Evolutionary conservation across 176 grass and related monocot genomes (phyloP), one percentile per base, ranked within the genome.

Genomic region (Elymus sibiricus): DNA sequence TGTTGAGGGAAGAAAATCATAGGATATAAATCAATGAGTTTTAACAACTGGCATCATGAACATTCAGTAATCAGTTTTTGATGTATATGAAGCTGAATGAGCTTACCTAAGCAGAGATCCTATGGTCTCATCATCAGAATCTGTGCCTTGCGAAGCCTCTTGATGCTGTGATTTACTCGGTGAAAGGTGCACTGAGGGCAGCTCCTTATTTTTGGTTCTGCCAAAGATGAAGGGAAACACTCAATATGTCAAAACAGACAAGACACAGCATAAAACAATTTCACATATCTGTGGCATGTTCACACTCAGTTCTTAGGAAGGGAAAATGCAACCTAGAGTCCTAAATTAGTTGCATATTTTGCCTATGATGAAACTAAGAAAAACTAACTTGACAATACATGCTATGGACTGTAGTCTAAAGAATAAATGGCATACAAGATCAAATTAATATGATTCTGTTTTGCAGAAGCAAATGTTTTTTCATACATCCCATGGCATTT

Each of bases 51-150:
- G 61, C 42, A 80, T 11, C 21, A 28, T 31, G 16, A 76, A 77
- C 38, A 74, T 73, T 51, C 65, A 51, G 77, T 77, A 58, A 13
- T 67, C 34, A 77, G 64, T 39, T 25, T 21, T 76, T 44, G 19
- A 64, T 68, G 37, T 69, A 84, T 74, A 76, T 58, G 62, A 67
- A 88, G 76, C 46, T 53, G 77, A 85, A 76, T 72, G 31, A 55
- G 63, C 71, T 92, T 88, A 98, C 95, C 93, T 90, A 82, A 90
- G 70, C 75, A 98, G 64, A 79, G 93, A 91, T 55, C 79, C 79
- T 76, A 95, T 90, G 11, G 86, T 82, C 44, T 85, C 86, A 74
- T 87, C 60, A 70, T 95, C 91, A 86, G 91, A 93, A 83, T 88
- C 44, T 70, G 34, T 27, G 1, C 83, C 85, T 64, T 70, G 59